phyloP scores from a whole-genome alignment of 441 rosid genomes.

The Melastoma candidum region DNA sequence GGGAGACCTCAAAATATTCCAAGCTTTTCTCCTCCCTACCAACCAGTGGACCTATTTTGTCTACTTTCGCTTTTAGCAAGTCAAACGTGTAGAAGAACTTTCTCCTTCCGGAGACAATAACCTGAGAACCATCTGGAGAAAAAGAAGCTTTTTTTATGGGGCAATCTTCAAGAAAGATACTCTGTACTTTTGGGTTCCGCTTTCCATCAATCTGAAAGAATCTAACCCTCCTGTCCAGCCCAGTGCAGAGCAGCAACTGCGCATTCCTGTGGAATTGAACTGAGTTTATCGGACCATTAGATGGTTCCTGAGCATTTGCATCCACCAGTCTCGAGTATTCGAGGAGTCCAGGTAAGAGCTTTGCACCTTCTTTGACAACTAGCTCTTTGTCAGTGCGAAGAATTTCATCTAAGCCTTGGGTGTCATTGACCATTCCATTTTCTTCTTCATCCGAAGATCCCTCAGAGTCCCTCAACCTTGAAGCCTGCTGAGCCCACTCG shows the following conservation, averaged over 20 bases:
- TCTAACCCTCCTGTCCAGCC: constrained; percentile 57
- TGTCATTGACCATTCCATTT: constrained; percentile 20
- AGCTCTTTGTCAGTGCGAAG: constrained; percentile 70
- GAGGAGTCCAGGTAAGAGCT: constrained; percentile 57
- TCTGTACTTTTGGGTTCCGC: constrained; percentile 76
- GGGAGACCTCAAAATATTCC: constrained; percentile 79
- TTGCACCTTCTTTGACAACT: constrained; percentile 44
- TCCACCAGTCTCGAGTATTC: constrained; percentile 74
- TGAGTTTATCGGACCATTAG: constrained; percentile 57
- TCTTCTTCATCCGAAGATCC: constrained; percentile 44
- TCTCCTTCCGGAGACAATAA: constrained; percentile 80
- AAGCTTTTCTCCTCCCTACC: constrained; percentile 95
- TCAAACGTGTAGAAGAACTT: constrained; percentile 88
- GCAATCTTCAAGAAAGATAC: constrained; percentile 82
- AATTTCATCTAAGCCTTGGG: constrained; percentile 39
- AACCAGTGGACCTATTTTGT: constrained; percentile 77
- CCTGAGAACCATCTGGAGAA: constrained; percentile 84
- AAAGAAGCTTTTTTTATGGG: constrained; percentile 72
- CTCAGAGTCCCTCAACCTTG: constrained; percentile 26
- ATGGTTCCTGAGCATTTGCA: constrained; percentile 69
- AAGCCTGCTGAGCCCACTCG: constrained; percentile 70
- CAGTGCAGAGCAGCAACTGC: constrained; percentile 72
- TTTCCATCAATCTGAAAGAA: constrained; percentile 93
- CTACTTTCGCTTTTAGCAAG: constrained; percentile 63
- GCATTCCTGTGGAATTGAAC: constrained; percentile 82